Percentiles rank a stretch among this genome's conserved stretches.
These are phyloP conservation scores for Puccinia brachypodii DNA, from an alignment of 1,284 basidiomycete genomes.

Conservation along the genomic window DNA sequence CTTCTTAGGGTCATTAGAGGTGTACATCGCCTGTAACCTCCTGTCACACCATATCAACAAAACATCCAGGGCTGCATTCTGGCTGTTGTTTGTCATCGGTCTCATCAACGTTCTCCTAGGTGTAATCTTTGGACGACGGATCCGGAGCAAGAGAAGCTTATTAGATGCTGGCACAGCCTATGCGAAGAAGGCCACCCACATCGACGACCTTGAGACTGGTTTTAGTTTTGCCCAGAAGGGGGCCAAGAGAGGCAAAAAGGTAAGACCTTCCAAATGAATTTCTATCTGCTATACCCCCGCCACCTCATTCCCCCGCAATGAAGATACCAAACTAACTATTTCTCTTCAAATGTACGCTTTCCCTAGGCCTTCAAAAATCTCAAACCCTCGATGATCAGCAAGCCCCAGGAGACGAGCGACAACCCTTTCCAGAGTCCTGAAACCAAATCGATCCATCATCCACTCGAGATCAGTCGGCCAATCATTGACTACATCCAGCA, in stretches of 20 bases:
- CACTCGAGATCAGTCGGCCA: slow-evolving; percentile 43
- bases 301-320: neutral
- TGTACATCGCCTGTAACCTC: slow-evolving; percentile 28
- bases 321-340: neutral
- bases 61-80: neutral
- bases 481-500: slow-evolving; percentile 43
- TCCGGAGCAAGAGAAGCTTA: slow-evolving; percentile 41
- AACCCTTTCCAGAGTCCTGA: neutral
- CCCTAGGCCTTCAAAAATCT: slow-evolving; percentile 34
- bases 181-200: slow-evolving; percentile 36
- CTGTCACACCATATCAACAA: slow-evolving; percentile 26
- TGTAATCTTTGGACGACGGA: slow-evolving; percentile 41
- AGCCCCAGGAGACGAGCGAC: neutral
- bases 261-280: neutral
- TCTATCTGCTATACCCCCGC: neutral
- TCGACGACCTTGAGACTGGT: slow-evolving; percentile 45
- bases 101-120: slow-evolving; percentile 38
- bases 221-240: slow-evolving; percentile 35
- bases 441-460: slow-evolving; percentile 3
- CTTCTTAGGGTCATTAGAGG: slow-evolving; percentile 23
- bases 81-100: slow-evolving; percentile 40
- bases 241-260: slow-evolving; percentile 22
- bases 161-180: slow-evolving; percentile 45
- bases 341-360: neutral
- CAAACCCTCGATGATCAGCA: slow-evolving; percentile 29